These are phyloP conservation scores for Bidens hawaiensis DNA, from an alignment of 140 eudicot species.

Conservation along the genomic window DNA sequence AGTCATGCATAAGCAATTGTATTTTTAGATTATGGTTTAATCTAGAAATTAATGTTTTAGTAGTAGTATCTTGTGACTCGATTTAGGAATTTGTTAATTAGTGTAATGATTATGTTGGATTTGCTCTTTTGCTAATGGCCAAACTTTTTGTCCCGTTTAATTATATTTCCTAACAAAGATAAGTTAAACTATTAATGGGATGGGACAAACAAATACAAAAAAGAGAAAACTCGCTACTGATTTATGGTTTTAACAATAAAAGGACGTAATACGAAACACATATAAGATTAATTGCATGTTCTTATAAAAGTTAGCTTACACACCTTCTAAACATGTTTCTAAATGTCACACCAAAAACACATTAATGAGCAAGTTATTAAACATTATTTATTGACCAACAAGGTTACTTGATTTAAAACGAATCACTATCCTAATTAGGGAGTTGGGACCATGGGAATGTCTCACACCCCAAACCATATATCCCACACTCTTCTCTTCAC, in stretches of 20 bases:
- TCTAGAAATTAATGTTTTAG: background rate
- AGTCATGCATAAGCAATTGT: background rate
- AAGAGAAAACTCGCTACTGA: background rate
- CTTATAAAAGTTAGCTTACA: too few species aligned
- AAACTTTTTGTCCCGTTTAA: slow-evolving; percentile 12
- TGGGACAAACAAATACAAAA: background rate
- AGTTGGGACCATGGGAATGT: too few species aligned
- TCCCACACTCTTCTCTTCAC: too few species aligned
- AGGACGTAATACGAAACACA: background rate
- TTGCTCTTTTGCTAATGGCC: slow-evolving; percentile 20
- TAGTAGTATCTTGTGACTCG: background rate
- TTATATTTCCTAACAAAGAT: slow-evolving; percentile 4
- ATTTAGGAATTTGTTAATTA: slow-evolving; percentile 1
- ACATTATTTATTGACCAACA: too few species aligned
- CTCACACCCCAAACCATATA: too few species aligned
- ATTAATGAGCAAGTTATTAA: too few species aligned
- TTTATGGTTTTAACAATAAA: background rate
- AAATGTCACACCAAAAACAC: too few species aligned
- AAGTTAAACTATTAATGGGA: slow-evolving; percentile 10
- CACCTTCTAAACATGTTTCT: too few species aligned
- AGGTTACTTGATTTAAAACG: too few species aligned
- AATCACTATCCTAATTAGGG: too few species aligned
- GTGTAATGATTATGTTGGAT: slow-evolving; percentile 15
- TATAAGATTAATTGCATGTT: too few species aligned
- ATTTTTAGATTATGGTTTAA: background rate